A percentile compares a stretch with the other conserved stretches of the same genome.
phyloP scores from a whole-genome alignment of 2,329 filamentous ascomycete genomes.

The Fusarium foetens region DNA sequence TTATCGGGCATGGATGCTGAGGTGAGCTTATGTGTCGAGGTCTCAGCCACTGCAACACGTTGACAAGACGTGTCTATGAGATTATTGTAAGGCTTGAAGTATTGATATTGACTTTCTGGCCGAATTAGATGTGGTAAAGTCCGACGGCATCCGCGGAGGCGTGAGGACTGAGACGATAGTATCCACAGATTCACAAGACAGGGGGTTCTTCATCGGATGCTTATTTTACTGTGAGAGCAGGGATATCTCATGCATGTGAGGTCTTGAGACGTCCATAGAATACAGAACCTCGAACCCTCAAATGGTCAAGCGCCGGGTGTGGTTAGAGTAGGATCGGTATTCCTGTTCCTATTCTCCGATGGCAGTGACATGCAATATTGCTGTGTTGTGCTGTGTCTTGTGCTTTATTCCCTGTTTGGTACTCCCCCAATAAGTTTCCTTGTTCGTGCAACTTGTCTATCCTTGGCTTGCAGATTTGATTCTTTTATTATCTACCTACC shows the following conservation, averaged over 20 bases:
- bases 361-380: slow-evolving; percentile 3
- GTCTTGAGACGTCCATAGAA: not conserved
- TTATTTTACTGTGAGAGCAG: not conserved
- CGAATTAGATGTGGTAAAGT: not conserved
- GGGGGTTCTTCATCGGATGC: not conserved
- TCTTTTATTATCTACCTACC: not conserved
- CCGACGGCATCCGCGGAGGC: not conserved
- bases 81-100: not conserved
- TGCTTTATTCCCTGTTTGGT: slow-evolving; percentile 16
- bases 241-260: not conserved
- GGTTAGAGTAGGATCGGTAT: not conserved
- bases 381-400: not conserved
- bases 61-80: too few species aligned
- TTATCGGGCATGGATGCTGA: not conserved
- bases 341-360: slow-evolving; percentile 5
- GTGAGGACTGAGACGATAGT: not conserved
- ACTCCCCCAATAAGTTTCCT: not conserved
- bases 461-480: not conserved
- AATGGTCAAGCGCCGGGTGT: not conserved
- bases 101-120: not conserved
- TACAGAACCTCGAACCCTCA: not conserved
- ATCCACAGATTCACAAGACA: not conserved
- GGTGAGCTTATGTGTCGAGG: slow-evolving; percentile 5
- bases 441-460: not conserved
- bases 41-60: not conserved